Evolutionary conservation across 1,139 yeast species (phyloP), one percentile per base, ranked within the genome.

Genomic region (Yamadazyma conglobata): DNA sequence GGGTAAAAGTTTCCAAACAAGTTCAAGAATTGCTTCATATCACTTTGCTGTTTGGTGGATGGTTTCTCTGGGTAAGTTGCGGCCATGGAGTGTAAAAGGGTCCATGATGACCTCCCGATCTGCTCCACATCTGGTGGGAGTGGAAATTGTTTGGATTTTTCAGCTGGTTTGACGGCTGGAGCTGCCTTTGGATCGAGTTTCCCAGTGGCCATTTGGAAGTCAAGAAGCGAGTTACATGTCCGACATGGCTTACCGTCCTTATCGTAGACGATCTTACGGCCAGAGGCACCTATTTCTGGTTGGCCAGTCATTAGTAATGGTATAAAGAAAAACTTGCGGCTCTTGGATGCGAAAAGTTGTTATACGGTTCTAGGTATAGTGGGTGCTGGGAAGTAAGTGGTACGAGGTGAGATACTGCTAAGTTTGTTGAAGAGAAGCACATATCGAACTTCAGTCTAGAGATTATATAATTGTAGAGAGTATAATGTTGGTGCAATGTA

Each of bases 201-300:
- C 3, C 60, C 55, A 7, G 66, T 70, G 12, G 77, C 88, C 57
- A 73, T 64, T 50, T 78, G 79, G 57, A 89, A 88, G 53, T 87
- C 96, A 24, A 77, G 53, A 25, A 88, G 56, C 0, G 87, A 59
- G 55, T 87, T 87, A 52, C 96, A 89, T 4, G 94, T 63, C 33
- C 95, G 89, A 50, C 96, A 87, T 32, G 95, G 96, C 57, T 85
- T 87, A 1, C 96, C 96, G 55, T 88, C 81, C 51, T 85, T 79
- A 47, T 86, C 95, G 37, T 84, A 81, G 15, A 86, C 59, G 40
- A 87, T 82, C 47, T 75, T 78, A 32, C 83, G 68, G 0, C 95
- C 95, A 16, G 73, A 52, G 3, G 70, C 60, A 0, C 86, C 86
- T 32, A 67, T 46, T 11, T 48, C 64, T 3, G 79, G 78, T 41